Percentiles rank a stretch among this genome's conserved stretches.
Conservation (phyloP, 78 protist species). For the Cavenderia fasciculata region DNA sequence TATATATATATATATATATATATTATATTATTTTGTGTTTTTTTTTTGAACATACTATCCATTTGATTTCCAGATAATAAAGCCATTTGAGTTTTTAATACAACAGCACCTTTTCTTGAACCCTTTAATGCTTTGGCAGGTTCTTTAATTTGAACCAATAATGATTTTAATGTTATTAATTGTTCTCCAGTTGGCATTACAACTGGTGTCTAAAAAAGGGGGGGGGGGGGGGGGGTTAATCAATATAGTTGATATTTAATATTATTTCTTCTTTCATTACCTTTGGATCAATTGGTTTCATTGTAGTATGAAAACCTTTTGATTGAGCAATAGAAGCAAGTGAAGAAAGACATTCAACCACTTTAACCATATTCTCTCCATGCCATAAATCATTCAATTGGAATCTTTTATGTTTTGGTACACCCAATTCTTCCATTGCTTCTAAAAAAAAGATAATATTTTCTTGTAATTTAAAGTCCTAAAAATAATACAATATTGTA, state of each 20-base stretch:
- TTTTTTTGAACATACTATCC: slow-evolving; percentile 2
- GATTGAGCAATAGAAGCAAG: slow-evolving; percentile 5
- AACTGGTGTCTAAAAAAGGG: background rate
- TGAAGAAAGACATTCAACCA: slow-evolving; percentile 13
- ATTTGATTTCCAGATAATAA: slow-evolving; percentile 36
- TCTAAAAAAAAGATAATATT: slow-evolving; percentile 48
- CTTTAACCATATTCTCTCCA: slow-evolving; percentile 38
- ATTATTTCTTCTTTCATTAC: no score
- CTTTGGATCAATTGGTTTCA: slow-evolving; percentile 17
- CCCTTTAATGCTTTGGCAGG: background rate
- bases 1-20: no score
- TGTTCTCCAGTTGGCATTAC: slow-evolving; percentile 27
- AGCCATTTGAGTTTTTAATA: slow-evolving; percentile 66
- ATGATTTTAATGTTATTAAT: slow-evolving; percentile 5
- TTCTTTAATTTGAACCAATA: slow-evolving; percentile 35
- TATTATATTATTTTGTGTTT: background rate
- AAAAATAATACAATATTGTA: no score
- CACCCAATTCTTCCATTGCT: slow-evolving; percentile 50
- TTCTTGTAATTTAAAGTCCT: slow-evolving; percentile 27
- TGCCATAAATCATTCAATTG: slow-evolving; percentile 30
- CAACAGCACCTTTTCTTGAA: slow-evolving; percentile 7
- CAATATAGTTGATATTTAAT: no score
- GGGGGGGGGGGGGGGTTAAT: no score
- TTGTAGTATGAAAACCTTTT: background rate
- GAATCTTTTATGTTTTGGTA: slow-evolving; percentile 35